phyloP scores from a whole-genome alignment of 352 stramenopile species.

The Aphanomyces astaci region DNA sequence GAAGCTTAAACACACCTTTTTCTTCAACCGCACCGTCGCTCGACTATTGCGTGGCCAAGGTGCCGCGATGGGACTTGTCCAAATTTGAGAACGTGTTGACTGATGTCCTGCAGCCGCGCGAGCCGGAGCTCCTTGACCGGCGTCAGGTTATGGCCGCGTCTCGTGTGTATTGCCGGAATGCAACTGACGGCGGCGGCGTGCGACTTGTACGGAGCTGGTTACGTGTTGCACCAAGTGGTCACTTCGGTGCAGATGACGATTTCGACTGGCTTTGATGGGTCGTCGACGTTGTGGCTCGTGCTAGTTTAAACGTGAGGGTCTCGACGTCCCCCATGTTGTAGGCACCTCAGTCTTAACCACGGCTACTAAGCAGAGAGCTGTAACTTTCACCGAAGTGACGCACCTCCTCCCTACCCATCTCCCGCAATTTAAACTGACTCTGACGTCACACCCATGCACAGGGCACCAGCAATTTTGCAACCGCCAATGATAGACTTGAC shows the following conservation, averaged over 20 bases:
- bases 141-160: slow-evolving; percentile 23
- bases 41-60: no score
- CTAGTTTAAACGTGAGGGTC: no score
- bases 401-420: slow-evolving; percentile 1
- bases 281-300: slow-evolving; percentile 27
- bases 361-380: slow-evolving; percentile 1
- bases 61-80: no score
- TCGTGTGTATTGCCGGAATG: slow-evolving; percentile 25
- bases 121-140: slow-evolving; percentile 25
- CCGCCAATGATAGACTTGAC: slow-evolving; percentile 3
- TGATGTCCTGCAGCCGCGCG: no score
- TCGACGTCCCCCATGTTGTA: no score
- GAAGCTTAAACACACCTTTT: slow-evolving; percentile 98
- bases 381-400: slow-evolving; percentile 6
- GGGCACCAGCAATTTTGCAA: slow-evolving; percentile 7
- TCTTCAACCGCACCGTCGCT: slow-evolving; percentile 93
- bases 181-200: slow-evolving; percentile 23
- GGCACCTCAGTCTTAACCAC: slow-evolving; percentile 6
- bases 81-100: no score
- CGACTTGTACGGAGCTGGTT: slow-evolving; percentile 28
- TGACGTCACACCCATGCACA: slow-evolving; percentile 6
- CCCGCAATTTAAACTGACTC: slow-evolving; percentile 9
- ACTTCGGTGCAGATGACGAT: slow-evolving; percentile 27
- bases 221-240: slow-evolving; percentile 38
- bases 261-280: slow-evolving; percentile 27